Percentiles rank a stretch among this genome's conserved stretches.
Conservation (phyloP, 495 filamentous ascomycete species). For the Penicillium coprophilum region DNA sequence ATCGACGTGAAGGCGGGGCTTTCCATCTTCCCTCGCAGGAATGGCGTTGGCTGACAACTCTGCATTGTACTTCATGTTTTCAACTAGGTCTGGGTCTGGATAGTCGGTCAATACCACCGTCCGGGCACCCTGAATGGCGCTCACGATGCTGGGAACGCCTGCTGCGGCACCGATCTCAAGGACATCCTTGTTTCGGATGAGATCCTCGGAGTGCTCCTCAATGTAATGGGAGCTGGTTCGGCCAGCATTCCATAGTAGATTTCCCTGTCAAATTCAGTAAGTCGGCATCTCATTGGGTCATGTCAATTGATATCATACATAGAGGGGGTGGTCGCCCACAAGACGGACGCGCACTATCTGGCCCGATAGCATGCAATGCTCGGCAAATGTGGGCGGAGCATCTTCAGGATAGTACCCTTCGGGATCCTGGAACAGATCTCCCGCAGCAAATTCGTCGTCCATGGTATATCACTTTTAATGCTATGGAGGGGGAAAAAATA, state of each 20-base stretch:
- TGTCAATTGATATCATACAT: slow-evolving; percentile 52
- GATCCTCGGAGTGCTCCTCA: slow-evolving; percentile 55
- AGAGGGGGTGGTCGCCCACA: slow-evolving; percentile 86
- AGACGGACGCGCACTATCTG: slow-evolving; percentile 69
- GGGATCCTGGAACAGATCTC: slow-evolving; percentile 74
- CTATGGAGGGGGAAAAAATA: slow-evolving; percentile 16
- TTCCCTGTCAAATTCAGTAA: slow-evolving; percentile 53
- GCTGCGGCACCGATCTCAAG: slow-evolving; percentile 91
- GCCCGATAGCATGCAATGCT: slow-evolving; percentile 67
- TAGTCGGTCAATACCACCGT: slow-evolving; percentile 84
- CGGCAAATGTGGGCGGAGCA: slow-evolving; percentile 64
- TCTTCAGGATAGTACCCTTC: slow-evolving; percentile 72
- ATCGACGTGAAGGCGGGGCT: slow-evolving; percentile 49
- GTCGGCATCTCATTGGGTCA: not conserved
- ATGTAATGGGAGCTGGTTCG: slow-evolving; percentile 74
- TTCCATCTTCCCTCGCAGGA: slow-evolving; percentile 18
- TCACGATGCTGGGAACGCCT: slow-evolving; percentile 79
- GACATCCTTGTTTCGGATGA: slow-evolving; percentile 62
- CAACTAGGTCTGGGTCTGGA: slow-evolving; percentile 75
- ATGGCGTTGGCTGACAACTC: slow-evolving; percentile 38
- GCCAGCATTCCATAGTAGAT: slow-evolving; percentile 88
- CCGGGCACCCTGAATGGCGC: slow-evolving; percentile 66
- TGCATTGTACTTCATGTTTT: slow-evolving; percentile 74
- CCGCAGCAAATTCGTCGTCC: slow-evolving; percentile 42
- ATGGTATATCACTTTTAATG: slow-evolving; percentile 12